These are phyloP conservation scores for Chalara sp. DNA, from an alignment of 2,329 filamentous ascomycete species.

Conservation along the genomic window DNA sequence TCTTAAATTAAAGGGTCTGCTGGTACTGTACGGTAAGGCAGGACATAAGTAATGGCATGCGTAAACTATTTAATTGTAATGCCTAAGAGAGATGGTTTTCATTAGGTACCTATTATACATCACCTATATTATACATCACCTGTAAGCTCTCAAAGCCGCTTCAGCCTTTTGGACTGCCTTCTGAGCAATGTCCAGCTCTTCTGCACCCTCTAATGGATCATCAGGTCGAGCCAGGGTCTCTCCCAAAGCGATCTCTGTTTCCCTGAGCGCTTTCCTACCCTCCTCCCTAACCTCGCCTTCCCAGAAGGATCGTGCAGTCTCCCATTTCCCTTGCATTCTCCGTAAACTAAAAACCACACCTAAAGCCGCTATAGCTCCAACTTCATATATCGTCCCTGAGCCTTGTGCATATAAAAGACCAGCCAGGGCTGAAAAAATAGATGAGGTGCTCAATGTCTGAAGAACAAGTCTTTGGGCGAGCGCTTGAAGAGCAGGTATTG, in stretches of 20 bases:
- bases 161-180: conserved; percentile 15
- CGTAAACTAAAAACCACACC: conserved; percentile 53
- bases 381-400: conserved; percentile 50
- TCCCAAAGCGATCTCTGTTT: conserved; percentile 45
- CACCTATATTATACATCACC: conserved; percentile 3
- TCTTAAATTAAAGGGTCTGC: too few relatives aligned
- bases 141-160: conserved; percentile 12
- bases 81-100: too few relatives aligned
- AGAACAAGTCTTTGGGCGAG: conserved; percentile 69
- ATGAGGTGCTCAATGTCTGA: conserved; percentile 63
- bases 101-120: too few relatives aligned
- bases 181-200: conserved; percentile 16
- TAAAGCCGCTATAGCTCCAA: conserved; percentile 53
- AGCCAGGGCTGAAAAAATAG: conserved; percentile 48
- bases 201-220: conserved; percentile 8
- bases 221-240: conserved; percentile 33
- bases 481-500: conserved; percentile 64
- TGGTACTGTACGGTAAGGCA: too few relatives aligned
- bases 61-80: too few relatives aligned
- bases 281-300: conserved; percentile 62
- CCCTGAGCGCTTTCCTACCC: conserved; percentile 54
- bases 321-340: conserved; percentile 57
- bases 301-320: conserved; percentile 53
- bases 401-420: conserved; percentile 51
- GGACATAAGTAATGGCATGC: too few relatives aligned